Evolutionary conservation across 129 eudicot genomes (phyloP), one percentile per base, ranked within the genome.

Genomic region (Centella asiatica): DNA sequence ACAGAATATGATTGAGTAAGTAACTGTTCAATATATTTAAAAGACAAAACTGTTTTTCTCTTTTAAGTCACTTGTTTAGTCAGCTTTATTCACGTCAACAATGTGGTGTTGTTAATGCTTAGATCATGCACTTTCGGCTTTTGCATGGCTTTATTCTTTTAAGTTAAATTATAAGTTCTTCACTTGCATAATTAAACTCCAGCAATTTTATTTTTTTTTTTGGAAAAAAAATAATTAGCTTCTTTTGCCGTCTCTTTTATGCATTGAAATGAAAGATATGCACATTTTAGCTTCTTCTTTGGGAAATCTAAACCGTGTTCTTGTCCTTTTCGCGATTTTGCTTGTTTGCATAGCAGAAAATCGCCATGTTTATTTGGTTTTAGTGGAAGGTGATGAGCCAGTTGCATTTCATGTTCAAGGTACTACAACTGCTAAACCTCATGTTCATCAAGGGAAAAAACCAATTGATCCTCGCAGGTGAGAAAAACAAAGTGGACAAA

Each of bases 371-470:
- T 85, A 93, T 66, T 26, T 93, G 70, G 95, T 93, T 56, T 14
- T 84, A 58, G 71, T 85, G 44, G 92, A 93, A 71, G 99, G 92
- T 13, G 82, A 84, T 13, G 82, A 84, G 29, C 90, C 96, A 0
- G 81, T 78, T 45, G 95, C 95, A 15, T 87, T 87, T 67, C 59
- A 75, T 60, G 76, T 69, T n/a, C n/a, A n/a, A 64, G 66, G 69
- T 55, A 13, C 42, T 15, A 10, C 12, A 32, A 26, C 15, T 11
- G 50, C 67, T 62, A 28, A 18, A 25, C 13, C 32, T 51, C 32
- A 4, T 20, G 8, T 18, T 2, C 1, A 20, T 34, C 31, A 69
- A 22, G 59, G 69, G 20, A 59, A 58, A 17, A 50, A 62, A 53
- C 73, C 27, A 33, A 20, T 65, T 51, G 66, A 78, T 46, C 55